Evolutionary conservation across 495 filamentous ascomycete species (phyloP).

Genomic region (Aeminium ludgeri): DNA sequence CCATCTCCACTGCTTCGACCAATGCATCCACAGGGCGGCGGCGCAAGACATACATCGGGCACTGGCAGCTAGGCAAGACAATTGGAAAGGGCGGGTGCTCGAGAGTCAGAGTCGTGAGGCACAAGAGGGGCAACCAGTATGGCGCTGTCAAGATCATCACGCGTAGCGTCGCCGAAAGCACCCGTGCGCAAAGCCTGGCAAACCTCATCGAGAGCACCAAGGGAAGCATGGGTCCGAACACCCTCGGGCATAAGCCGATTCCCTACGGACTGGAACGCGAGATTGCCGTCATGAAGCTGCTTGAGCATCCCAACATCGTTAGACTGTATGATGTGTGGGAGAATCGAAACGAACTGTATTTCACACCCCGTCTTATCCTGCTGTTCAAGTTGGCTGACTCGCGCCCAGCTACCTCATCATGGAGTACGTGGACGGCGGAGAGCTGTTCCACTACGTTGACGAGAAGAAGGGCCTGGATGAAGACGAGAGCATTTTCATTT

Average conservation of each 20-base stretch:
- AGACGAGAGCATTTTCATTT: constrained; percentile 63
- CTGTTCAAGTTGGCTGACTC: constrained; percentile 13
- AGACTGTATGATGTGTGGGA: constrained; percentile 92
- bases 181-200: constrained; percentile 59
- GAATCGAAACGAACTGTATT: constrained; percentile 80
- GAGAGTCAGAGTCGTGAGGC: constrained; percentile 64
- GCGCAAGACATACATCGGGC: constrained; percentile 64
- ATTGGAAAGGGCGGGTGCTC: constrained; percentile 75
- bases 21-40: constrained; percentile 38
- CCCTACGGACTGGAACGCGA: constrained; percentile 81
- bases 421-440: constrained; percentile 84
- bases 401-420: constrained; percentile 70
- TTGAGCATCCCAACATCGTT: constrained; percentile 85
- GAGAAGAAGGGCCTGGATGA: constrained; percentile 51
- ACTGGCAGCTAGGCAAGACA: constrained; percentile 78
- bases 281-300: constrained; percentile 87
- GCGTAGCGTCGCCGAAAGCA: constrained; percentile 51
- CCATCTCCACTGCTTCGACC: constrained; percentile 52
- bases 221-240: constrained; percentile 10
- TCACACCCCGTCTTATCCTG: constrained; percentile 10
- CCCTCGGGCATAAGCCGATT: constrained; percentile 38
- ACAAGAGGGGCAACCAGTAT: constrained; percentile 52
- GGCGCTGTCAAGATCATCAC: constrained; percentile 91
- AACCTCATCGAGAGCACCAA: constrained; percentile 35
- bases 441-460: constrained; percentile 71